Percentiles rank a stretch among this genome's conserved stretches.
These are phyloP conservation scores for Fusarium marasasianum DNA, from an alignment of 2,329 filamentous ascomycete species.

Conservation along the genomic window DNA sequence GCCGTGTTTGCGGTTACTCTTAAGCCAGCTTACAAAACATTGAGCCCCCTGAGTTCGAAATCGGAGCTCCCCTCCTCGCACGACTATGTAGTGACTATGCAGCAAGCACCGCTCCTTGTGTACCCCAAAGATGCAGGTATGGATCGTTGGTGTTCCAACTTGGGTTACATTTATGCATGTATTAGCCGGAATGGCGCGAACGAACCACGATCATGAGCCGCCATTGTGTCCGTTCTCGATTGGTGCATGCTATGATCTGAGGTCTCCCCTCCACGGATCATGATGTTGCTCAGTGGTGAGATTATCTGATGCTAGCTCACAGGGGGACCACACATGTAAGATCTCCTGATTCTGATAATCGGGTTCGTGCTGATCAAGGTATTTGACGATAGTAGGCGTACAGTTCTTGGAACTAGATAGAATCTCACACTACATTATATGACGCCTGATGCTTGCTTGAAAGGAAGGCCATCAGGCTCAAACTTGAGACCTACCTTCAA, in stretches of 20 bases:
- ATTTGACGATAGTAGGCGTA: background rate
- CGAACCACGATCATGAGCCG: background rate
- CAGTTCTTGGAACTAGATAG: background rate
- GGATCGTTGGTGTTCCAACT: background rate
- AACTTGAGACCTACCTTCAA: background rate
- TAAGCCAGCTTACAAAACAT: background rate
- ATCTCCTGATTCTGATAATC: conserved; percentile 31
- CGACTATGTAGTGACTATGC: background rate
- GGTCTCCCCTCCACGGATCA: background rate
- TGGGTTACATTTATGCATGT: conserved; percentile 4
- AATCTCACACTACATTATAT: background rate
- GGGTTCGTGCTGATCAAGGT: background rate
- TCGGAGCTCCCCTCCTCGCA: background rate
- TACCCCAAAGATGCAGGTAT: conserved; percentile 3
- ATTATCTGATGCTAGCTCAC: background rate
- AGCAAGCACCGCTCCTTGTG: background rate
- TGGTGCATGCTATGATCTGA: conserved; percentile 4
- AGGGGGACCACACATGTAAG: conserved; percentile 13
- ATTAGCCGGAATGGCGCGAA: background rate
- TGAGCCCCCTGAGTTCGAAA: background rate
- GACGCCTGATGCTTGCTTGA: background rate
- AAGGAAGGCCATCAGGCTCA: background rate
- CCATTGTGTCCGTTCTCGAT: background rate
- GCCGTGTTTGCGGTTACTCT: background rate
- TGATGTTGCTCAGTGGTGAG: background rate